Evolutionary conservation across 148 eudicot genomes (phyloP), one percentile per base, ranked within the genome.

Genomic region (Vaccinium vitisidaea): DNA sequence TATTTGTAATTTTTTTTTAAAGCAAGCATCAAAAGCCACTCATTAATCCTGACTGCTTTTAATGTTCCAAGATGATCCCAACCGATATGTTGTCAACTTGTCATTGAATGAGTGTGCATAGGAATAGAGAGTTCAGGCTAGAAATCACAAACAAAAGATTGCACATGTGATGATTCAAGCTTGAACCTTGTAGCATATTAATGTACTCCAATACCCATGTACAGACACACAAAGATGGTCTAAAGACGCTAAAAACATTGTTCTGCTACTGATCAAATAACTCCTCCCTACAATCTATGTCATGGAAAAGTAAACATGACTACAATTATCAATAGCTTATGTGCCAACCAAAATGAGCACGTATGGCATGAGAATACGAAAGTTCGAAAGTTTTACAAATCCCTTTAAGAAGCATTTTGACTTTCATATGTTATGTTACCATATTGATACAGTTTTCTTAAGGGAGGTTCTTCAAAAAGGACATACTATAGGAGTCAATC

Each of bases 11-110:
- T 43, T 43, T 43, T 36, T 43, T 43, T 43, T 53, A 6, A 82
- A 63, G 27, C 61, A 82, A 70, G 25, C 75, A 43, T 63, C 25
- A 39, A 61, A 39, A 15, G 36, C 36, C 63, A 9, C 30, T 21
- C 53, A 65, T 61, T 23, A 65, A 13, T 23, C 23, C 43, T 58
- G 82, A 23, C 70, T 43, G 23, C 43, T 21, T n/a, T 59, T 80
- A 79, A 36, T 30, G 32, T 30, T 77, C 36, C 82, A 55, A 79
- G 82, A 79, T 54, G 49, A 79, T 80, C 46, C 30, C 71, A 59
- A 54, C 49, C n/a, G 0, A 79, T 32, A 2, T 79, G 16, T 16
- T 36, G 27, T 7, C 12, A 67, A 5, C 8, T 30, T 36, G 27
- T 7, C 21, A 67, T 10, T 3, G 4, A 9, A 70, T 16, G 18